phyloP scores from a whole-genome alignment of 2,329 filamentous ascomycete genomes.

The Aspergillus japonicus region DNA sequence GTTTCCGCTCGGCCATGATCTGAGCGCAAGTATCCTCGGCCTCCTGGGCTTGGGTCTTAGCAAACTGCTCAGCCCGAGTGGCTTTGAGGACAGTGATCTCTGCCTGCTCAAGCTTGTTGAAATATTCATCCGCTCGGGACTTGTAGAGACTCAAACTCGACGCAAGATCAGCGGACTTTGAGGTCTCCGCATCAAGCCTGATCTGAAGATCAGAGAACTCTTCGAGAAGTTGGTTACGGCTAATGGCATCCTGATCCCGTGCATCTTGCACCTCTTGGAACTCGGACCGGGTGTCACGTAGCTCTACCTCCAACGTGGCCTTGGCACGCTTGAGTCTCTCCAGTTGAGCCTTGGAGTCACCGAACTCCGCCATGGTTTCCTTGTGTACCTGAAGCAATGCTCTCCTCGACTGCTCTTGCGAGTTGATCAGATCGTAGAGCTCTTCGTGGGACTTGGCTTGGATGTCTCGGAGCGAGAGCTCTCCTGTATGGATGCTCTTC shows the following conservation, averaged over 20 bases:
- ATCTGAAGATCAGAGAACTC: constrained; percentile 95
- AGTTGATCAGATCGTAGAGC: constrained; percentile 86
- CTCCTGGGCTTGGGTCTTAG: constrained; percentile 83
- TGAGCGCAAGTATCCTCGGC: constrained; percentile 87
- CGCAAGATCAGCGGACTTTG: constrained; percentile 77
- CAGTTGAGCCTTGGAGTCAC: constrained; percentile 81
- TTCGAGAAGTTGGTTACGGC: constrained; percentile 81
- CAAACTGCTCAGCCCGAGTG: constrained; percentile 87
- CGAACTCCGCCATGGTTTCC: constrained; percentile 77
- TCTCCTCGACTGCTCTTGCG: constrained; percentile 84
- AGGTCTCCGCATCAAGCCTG: constrained; percentile 82
- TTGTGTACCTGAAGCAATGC: constrained; percentile 82
- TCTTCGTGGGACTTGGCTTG: constrained; percentile 94
- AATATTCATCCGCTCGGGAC: constrained; percentile 90
- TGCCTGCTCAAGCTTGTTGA: constrained; percentile 93
- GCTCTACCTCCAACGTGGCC: constrained; percentile 75
- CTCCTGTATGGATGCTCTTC: constrained; percentile 79
- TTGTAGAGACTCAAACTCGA: constrained; percentile 88
- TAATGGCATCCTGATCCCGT: constrained; percentile 83
- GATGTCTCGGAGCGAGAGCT: constrained; percentile 84
- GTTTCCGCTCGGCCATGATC: constrained; percentile 87
- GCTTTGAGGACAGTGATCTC: constrained; percentile 95
- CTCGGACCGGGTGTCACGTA: constrained; percentile 80
- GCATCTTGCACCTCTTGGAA: constrained; percentile 75
- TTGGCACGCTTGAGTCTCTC: constrained; percentile 84